Evolutionary conservation across 129 eudicot species (phyloP).

Genomic region (Apium graveolens): DNA sequence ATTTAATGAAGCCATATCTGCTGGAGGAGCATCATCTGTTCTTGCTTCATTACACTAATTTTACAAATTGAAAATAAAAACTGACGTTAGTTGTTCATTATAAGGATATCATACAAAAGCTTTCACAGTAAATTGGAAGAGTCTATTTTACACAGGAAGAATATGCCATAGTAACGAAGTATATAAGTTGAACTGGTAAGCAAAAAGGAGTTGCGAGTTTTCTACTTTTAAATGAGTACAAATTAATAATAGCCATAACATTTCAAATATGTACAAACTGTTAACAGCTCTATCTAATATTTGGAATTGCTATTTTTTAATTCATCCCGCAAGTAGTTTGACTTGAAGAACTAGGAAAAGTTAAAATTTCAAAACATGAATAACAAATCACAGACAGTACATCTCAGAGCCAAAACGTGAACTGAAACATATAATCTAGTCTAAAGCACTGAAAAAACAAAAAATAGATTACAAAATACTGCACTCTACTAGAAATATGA

Average conservation of each 20-base stretch:
- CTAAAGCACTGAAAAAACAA: background rate
- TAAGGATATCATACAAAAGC: background rate
- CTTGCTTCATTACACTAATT: constrained; percentile 86
- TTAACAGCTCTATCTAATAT: background rate
- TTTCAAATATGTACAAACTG: background rate
- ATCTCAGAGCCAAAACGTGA: background rate
- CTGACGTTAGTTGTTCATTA: background rate
- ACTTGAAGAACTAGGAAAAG: background rate
- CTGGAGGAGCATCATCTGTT: constrained; percentile 91
- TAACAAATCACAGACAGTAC: background rate
- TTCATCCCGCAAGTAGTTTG: background rate
- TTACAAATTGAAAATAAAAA: background rate
- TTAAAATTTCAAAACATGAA: background rate
- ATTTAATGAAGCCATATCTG: constrained; percentile 73
- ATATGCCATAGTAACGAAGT: background rate
- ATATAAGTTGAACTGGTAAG: background rate
- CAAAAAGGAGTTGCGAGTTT: background rate
- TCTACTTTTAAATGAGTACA: background rate
- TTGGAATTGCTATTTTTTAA: background rate
- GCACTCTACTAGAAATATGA: background rate
- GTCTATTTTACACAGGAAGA: background rate
- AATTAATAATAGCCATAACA: background rate
- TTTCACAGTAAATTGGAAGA: background rate
- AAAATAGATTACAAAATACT: background rate
- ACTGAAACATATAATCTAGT: background rate